These are phyloP conservation scores for Luvunga scandens DNA, from an alignment of 345 rosid genomes.

Conservation along the genomic window DNA sequence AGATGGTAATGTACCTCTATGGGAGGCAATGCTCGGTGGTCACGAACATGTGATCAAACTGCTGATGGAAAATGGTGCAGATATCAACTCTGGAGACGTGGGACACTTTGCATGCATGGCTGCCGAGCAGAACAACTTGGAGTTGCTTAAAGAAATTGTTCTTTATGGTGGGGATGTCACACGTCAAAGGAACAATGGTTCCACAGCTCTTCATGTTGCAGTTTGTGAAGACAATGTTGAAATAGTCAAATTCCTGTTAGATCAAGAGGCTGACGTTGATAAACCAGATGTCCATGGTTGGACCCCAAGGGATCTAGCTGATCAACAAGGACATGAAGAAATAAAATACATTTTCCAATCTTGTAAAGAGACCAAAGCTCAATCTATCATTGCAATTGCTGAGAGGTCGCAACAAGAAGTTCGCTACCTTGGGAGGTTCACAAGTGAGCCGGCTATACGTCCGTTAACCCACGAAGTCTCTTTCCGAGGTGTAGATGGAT, in stretches of 20 bases:
- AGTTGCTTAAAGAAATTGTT: constrained; percentile 57
- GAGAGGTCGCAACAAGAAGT: constrained; percentile 44
- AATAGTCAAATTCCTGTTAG: constrained; percentile 63
- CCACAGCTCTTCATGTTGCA: constrained; percentile 78
- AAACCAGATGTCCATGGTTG: constrained; percentile 59
- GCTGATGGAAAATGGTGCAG: constrained; percentile 44
- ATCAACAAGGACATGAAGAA: constrained; percentile 84
- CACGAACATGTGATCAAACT: constrained; percentile 50
- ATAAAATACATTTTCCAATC: constrained; percentile 54
- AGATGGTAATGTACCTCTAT: constrained; percentile 69
- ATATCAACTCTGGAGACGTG: constrained; percentile 56
- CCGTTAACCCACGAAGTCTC: constrained; percentile 31
- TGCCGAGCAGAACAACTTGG: constrained; percentile 63
- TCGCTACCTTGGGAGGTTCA: constrained; percentile 57
- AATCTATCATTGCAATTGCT: constrained; percentile 38
- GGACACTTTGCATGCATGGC: constrained; percentile 75
- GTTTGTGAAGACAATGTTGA: constrained; percentile 73
- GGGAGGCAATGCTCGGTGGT: constrained; percentile 77
- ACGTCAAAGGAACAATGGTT: constrained; percentile 42
- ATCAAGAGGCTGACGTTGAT: constrained; percentile 64
- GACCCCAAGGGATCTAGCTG: constrained; percentile 73
- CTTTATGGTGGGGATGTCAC: constrained; percentile 58
- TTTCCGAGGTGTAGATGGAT: constrained; percentile 34
- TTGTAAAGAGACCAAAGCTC: constrained; percentile 27
- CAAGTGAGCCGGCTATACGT: constrained; percentile 69